Evolutionary conservation across 768 basidiomycete genomes (phyloP).

Genomic region (Vishniacozyma victoriae): DNA sequence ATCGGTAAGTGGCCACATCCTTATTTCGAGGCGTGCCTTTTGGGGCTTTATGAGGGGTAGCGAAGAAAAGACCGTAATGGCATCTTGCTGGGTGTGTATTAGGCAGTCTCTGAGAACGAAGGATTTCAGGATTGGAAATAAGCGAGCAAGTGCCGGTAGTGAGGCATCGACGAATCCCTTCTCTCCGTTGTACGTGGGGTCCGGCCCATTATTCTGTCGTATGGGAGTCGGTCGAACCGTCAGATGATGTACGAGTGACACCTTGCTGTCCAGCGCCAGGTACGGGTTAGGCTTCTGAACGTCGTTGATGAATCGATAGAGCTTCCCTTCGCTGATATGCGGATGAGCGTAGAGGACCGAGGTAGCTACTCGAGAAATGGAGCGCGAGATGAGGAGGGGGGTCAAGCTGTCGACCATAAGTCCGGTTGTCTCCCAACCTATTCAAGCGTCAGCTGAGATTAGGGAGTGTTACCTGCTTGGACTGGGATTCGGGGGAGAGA

Average conservation of each 20-base stretch:
- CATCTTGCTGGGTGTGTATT: slow-evolving; percentile 10
- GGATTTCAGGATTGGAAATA: slow-evolving; percentile 13
- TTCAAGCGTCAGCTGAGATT: not conserved
- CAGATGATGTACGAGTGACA: slow-evolving; percentile 7
- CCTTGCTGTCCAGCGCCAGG: slow-evolving; percentile 11
- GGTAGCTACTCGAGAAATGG: slow-evolving; percentile 5
- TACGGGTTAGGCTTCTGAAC: not conserved
- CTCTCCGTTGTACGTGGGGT: not conserved
- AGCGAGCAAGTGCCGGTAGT: slow-evolving; percentile 2
- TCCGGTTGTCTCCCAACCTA: slow-evolving; percentile 11
- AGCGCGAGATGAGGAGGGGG: slow-evolving; percentile 9
- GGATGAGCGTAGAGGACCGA: slow-evolving; percentile 17
- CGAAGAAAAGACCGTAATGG: slow-evolving; percentile 12
- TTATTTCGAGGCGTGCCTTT: slow-evolving; percentile 30
- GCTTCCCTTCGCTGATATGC: slow-evolving; percentile 2
- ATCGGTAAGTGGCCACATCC: too few species aligned
- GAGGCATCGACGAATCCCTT: not conserved
- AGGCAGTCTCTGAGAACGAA: slow-evolving; percentile 29
- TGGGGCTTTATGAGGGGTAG: slow-evolving; percentile 14
- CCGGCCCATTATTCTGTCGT: too few species aligned
- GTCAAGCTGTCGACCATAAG: slow-evolving; percentile 1
- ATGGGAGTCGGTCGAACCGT: slow-evolving; percentile 9
- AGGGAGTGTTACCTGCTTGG: not conserved
- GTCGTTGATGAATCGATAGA: not conserved
- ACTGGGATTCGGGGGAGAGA: not conserved